Conservation (phyloP, 2,329 filamentous ascomycete species). For the Hortaea sp. region DNA sequence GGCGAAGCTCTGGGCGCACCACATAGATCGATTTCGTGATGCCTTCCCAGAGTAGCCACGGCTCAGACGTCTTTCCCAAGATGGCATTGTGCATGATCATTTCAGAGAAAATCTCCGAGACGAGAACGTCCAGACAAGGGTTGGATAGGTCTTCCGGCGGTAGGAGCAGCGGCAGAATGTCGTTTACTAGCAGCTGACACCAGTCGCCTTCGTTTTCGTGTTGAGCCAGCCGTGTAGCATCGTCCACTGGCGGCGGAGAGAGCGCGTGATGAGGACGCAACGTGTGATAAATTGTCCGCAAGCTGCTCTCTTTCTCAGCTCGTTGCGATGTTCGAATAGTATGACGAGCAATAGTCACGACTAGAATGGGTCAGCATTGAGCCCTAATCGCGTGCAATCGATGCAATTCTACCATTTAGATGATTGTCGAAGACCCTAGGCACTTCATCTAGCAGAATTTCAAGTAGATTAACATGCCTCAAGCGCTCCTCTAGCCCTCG, state of each 20-base stretch:
- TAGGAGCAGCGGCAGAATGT: slow-evolving; percentile 69
- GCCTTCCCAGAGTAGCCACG: slow-evolving; percentile 80
- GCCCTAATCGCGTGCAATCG: neutral
- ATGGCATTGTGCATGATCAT: slow-evolving; percentile 78
- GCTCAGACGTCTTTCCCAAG: slow-evolving; percentile 70
- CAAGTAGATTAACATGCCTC: slow-evolving; percentile 71
- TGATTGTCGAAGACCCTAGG: slow-evolving; percentile 73
- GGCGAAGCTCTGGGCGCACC: slow-evolving; percentile 22
- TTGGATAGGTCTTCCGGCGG: slow-evolving; percentile 91
- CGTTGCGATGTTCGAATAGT: neutral
- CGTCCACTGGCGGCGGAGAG: slow-evolving; percentile 57
- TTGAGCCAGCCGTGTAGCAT: slow-evolving; percentile 42
- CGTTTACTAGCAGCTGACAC: slow-evolving; percentile 78
- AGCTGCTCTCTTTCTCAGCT: slow-evolving; percentile 5
- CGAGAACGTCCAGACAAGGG: slow-evolving; percentile 68
- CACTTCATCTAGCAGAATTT: slow-evolving; percentile 76
- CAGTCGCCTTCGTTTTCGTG: slow-evolving; percentile 70
- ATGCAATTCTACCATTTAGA: slow-evolving; percentile 53
- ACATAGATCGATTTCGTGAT: slow-evolving; percentile 59
- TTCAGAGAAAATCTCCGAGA: slow-evolving; percentile 81
- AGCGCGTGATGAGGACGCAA: slow-evolving; percentile 72
- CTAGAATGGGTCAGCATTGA: slow-evolving; percentile 14
- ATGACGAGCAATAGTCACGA: slow-evolving; percentile 10
- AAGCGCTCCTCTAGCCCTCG: slow-evolving; percentile 78
- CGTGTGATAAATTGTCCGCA: slow-evolving; percentile 58